Evolutionary conservation across 176 grass and related monocot genomes (phyloP).

Genomic region (Typha latifolia): DNA sequence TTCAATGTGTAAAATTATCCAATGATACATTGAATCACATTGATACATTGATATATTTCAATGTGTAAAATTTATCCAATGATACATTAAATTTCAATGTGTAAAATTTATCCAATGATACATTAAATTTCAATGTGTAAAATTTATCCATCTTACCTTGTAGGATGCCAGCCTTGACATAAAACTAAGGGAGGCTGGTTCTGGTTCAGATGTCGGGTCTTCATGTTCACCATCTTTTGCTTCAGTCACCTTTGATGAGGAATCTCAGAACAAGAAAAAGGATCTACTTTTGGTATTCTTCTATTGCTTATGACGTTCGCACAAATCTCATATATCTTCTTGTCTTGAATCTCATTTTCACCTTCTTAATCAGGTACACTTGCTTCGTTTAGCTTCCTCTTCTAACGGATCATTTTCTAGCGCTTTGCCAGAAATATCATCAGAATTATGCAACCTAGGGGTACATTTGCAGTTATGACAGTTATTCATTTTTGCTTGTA

Average conservation of each 20-base stretch:
- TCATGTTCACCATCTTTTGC: slow-evolving; percentile 39
- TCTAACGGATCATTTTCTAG: slow-evolving; percentile 61
- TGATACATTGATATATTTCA: no score
- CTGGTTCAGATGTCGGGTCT: slow-evolving; percentile 27
- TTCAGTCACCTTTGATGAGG: slow-evolving; percentile 48
- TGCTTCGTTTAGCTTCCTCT: slow-evolving; percentile 70
- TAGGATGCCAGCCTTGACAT: slow-evolving; percentile 29
- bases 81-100: no score
- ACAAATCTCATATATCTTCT: slow-evolving; percentile 5
- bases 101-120: no score
- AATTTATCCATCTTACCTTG: no score
- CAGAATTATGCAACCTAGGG: slow-evolving; percentile 79
- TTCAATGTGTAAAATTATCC: not conserved
- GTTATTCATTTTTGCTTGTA: slow-evolving; percentile 14
- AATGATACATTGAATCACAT: not conserved
- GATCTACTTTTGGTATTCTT: slow-evolving; percentile 76
- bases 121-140: no score
- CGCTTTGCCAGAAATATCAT: slow-evolving; percentile 67
- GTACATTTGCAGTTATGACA: slow-evolving; percentile 23
- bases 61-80: no score
- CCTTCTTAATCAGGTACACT: slow-evolving; percentile 53
- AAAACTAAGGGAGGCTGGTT: slow-evolving; percentile 31
- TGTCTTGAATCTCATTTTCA: slow-evolving; percentile 19
- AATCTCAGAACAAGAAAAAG: slow-evolving; percentile 51
- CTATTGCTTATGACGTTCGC: slow-evolving; percentile 12